These are phyloP conservation scores for Fusarium sublunatum DNA, from an alignment of 2,329 filamentous ascomycete genomes.

Conservation along the genomic window DNA sequence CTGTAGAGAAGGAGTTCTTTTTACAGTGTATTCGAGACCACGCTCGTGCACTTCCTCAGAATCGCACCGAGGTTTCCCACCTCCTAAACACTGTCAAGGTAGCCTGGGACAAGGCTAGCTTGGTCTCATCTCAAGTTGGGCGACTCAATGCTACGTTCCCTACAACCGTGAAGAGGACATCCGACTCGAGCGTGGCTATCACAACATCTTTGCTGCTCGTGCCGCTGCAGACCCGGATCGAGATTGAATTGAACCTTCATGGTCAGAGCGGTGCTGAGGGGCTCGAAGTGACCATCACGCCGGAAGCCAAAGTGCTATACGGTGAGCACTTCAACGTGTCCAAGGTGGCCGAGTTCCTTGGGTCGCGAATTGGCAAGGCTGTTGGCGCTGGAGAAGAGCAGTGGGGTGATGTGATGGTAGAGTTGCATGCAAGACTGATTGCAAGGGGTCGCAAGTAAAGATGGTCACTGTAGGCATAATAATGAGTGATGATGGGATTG, in stretches of 20 bases:
- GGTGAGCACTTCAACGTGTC: conserved; percentile 80
- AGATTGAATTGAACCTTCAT: conserved; percentile 68
- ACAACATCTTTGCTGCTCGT: conserved; percentile 70
- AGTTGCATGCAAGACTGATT: conserved; percentile 66
- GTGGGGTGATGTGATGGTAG: conserved; percentile 68
- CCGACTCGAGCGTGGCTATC: conserved; percentile 74
- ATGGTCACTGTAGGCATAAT: conserved; percentile 4
- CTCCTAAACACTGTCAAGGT: conserved; percentile 69
- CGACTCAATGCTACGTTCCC: conserved; percentile 72
- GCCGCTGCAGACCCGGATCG: conserved; percentile 75
- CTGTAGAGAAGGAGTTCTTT: conserved; percentile 79
- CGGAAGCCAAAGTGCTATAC: conserved; percentile 74
- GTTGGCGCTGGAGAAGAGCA: conserved; percentile 51
- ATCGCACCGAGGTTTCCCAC: conserved; percentile 64
- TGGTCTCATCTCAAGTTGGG: conserved; percentile 69
- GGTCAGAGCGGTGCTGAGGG: conserved; percentile 59
- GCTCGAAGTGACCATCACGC: conserved; percentile 65
- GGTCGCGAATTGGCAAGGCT: conserved; percentile 62
- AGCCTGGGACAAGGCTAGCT: conserved; percentile 73
- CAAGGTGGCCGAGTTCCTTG: conserved; percentile 79
- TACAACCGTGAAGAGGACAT: conserved; percentile 70
- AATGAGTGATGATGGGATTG: conserved; percentile 48
- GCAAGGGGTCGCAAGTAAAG: conserved; percentile 64
- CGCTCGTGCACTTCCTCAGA: conserved; percentile 70
- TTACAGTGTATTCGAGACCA: conserved; percentile 77